Conservation (phyloP, 345 rosid species). For the Camelina hispida region DNA sequence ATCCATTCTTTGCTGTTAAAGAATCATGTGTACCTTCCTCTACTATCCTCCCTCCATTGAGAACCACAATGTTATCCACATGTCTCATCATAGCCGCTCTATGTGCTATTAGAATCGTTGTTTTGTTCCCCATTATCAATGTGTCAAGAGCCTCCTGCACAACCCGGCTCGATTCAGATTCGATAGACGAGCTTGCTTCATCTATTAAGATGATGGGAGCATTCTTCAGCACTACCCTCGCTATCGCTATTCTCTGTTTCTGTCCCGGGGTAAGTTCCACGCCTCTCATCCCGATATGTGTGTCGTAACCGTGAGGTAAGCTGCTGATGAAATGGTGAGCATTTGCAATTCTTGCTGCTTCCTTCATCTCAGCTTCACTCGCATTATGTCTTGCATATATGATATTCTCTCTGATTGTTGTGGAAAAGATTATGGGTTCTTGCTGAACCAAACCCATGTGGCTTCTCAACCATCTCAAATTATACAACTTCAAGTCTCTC, state of each 20-base stretch:
- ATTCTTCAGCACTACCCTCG: slow-evolving; percentile 90
- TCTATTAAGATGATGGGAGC: slow-evolving; percentile 90
- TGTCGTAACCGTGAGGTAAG: slow-evolving; percentile 96
- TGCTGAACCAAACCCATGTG: slow-evolving; percentile 97
- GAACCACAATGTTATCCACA: slow-evolving; percentile 95
- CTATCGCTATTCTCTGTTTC: slow-evolving; percentile 96
- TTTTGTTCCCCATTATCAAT: slow-evolving; percentile 93
- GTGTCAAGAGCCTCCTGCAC: slow-evolving; percentile 98
- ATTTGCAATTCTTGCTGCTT: slow-evolving; percentile 99
- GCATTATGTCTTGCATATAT: slow-evolving; percentile 98
- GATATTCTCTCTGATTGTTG: slow-evolving; percentile 92
- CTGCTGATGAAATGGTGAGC: slow-evolving; percentile 99
- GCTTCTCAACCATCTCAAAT: slow-evolving; percentile 91
- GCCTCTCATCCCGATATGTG: slow-evolving; percentile 97
- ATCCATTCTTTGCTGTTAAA: slow-evolving; percentile 81
- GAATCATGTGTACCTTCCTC: slow-evolving; percentile 95
- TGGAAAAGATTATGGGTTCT: slow-evolving; percentile 95
- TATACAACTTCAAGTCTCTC: slow-evolving; percentile 84
- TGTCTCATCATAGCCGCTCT: slow-evolving; percentile 98
- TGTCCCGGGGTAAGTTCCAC: slow-evolving; percentile 97
- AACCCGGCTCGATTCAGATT: slow-evolving; percentile 97
- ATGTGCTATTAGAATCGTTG: slow-evolving; percentile 92
- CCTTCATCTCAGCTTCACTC: slow-evolving; percentile 96
- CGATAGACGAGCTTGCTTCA: slow-evolving; percentile 95
- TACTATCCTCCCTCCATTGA: slow-evolving; percentile 94